A percentile compares a stretch with the other conserved stretches of the same genome.
These are phyloP conservation scores for Kwoniella bestiolae DNA, from an alignment of 768 basidiomycete genomes.

Conservation along the genomic window DNA sequence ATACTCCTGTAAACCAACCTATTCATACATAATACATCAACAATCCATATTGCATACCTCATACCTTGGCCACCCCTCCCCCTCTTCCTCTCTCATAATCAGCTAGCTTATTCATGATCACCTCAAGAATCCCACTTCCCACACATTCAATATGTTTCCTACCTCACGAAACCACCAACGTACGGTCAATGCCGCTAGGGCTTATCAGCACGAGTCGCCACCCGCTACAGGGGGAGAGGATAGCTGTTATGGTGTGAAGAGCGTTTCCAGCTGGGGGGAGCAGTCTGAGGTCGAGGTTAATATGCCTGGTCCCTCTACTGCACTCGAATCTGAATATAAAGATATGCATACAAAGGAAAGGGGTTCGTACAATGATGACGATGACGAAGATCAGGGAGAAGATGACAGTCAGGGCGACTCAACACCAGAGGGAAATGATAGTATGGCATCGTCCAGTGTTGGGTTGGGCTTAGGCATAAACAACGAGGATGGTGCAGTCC, in stretches of 20 bases:
- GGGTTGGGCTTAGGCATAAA: not conserved
- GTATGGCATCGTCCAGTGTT: not conserved
- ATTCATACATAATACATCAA: not conserved
- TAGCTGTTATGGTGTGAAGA: slow-evolving; percentile 22
- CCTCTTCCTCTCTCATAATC: not conserved
- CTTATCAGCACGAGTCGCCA: slow-evolving; percentile 28
- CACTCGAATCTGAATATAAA: not conserved
- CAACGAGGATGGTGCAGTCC: not conserved
- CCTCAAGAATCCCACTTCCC: not conserved
- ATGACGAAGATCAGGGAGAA: not conserved
- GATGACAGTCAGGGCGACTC: not conserved
- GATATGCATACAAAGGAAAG: not conserved
- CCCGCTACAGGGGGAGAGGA: slow-evolving; percentile 8
- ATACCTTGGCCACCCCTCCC: not conserved
- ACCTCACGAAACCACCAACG: slow-evolving; percentile 6
- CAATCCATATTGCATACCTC: too few species aligned
- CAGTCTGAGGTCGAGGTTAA: not conserved
- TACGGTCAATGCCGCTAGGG: slow-evolving; percentile 18
- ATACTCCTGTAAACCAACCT: not conserved
- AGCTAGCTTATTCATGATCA: not conserved
- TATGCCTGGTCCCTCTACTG: not conserved
- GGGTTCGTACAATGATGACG: slow-evolving; percentile 6
- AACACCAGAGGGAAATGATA: not conserved
- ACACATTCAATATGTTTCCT: slow-evolving; percentile 11
- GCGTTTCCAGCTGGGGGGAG: slow-evolving; percentile 19